Evolutionary conservation across 768 basidiomycete species (phyloP), one percentile per base, ranked within the genome.

Genomic region (Russula olivacea): DNA sequence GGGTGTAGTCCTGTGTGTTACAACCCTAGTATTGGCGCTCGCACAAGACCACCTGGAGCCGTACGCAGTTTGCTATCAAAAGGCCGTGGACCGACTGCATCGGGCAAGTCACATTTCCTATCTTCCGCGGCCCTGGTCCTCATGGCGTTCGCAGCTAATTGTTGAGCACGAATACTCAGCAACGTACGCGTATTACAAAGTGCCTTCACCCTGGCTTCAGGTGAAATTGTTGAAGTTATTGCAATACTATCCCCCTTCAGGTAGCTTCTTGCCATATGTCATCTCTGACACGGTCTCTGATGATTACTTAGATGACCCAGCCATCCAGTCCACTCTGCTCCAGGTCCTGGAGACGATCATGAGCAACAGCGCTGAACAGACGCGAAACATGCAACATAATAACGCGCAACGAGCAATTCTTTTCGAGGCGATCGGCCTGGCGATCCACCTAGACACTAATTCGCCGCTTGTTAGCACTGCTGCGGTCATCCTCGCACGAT

Each of bases 351-450:
- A 93, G 70, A 88, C 88, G 8, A 86, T 93, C 71, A 93, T 98
- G 84, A 89, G 88, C 69, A 94, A 88, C 70, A 86, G 89, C 69
- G 88, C 92, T 10, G 95, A 97, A 70, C 89, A 89, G 10, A 88
- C 93, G 12, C 82, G 91, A 67, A 98, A 98, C 68, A 91, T 98
- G 14, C 97, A 99, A 72, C 97, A 99, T 71, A 98, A 96, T 74
- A 99, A 99, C 69, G 97, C 96, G 11, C 96, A 97, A 71, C 93
- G 98, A 71, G 91, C 97, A 1, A 86, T 99, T n/a, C 81, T 99
- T 15, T 99, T 98, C 69, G 97, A 99, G 75, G 96, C 96, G 23
- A 99, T 99, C 70, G 81, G 92, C 65, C 85, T 98, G 48, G 94
- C 94, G 15, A 98, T 99, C 66, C 97, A 99, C 74, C 74, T 98